Percentiles rank a stretch among this genome's conserved stretches.
Evolutionary conservation across 768 basidiomycete species (phyloP).

Genomic region (Naganishia vaughanmartiniae): DNA sequence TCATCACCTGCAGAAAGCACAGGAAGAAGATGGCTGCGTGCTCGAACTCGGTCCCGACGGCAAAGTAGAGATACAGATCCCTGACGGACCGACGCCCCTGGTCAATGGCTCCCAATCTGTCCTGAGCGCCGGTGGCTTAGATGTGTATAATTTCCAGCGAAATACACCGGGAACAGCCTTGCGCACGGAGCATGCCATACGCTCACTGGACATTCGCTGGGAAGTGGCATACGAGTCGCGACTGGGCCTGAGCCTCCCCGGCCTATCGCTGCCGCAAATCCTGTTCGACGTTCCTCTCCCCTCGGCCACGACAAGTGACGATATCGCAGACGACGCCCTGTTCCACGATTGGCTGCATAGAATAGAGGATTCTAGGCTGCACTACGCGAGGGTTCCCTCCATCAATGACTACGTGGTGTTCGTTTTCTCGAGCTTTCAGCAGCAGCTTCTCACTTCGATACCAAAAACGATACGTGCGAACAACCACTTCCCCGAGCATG

Average conservation of each 20-base stretch:
- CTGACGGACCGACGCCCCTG: not conserved
- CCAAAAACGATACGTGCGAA: not conserved
- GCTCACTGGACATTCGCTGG: not conserved
- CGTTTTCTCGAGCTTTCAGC: constrained; percentile 1
- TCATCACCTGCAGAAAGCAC: not conserved
- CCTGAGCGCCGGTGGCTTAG: not conserved
- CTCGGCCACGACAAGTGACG: not conserved
- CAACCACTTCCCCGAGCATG: not conserved
- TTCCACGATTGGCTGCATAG: not conserved
- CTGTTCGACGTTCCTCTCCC: not conserved
- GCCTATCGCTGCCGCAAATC: not conserved
- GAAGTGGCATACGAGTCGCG: not conserved
- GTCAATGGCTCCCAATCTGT: not conserved
- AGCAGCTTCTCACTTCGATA: not conserved
- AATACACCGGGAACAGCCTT: not conserved
- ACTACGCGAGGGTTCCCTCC: not conserved
- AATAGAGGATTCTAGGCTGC: not conserved
- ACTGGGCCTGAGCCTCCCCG: not conserved
- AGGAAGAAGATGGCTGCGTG: too few species aligned
- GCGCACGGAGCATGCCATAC: not conserved
- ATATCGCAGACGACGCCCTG: not conserved
- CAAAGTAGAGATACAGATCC: not conserved
- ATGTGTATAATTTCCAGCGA: not conserved
- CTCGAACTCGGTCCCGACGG: not conserved
- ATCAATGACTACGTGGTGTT: not conserved